Percentiles rank a stretch among this genome's conserved stretches.
These are phyloP conservation scores for Gomphus bonarii DNA, from an alignment of 1,284 basidiomycete species.

Conservation along the genomic window DNA sequence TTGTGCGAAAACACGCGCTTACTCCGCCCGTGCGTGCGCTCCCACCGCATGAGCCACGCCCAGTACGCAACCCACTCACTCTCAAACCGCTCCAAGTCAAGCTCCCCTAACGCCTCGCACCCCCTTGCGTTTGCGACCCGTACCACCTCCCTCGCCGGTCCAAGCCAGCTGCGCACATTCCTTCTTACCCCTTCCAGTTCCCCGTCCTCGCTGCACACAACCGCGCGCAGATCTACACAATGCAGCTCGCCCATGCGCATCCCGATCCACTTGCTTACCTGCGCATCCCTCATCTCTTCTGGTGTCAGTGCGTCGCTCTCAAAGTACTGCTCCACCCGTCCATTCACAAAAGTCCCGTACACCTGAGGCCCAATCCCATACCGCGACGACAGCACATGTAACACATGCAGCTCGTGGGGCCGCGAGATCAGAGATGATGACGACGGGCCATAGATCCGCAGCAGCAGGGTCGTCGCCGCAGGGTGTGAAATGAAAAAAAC, in stretches of 20 bases:
- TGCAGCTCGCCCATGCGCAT: conserved; percentile 91
- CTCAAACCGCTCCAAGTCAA: conserved; percentile 58
- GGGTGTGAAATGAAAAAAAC: conserved; percentile 84
- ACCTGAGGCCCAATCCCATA: conserved; percentile 87
- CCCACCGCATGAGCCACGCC: conserved; percentile 54
- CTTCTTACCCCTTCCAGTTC: conserved; percentile 45
- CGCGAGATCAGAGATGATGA: conserved; percentile 81
- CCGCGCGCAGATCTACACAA: conserved; percentile 68
- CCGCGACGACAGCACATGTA: conserved; percentile 77
- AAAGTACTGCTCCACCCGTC: conserved; percentile 89
- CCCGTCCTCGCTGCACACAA: conserved; percentile 33
- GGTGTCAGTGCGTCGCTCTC: conserved; percentile 73
- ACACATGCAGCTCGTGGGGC: conserved; percentile 70
- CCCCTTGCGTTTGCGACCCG: conserved; percentile 35
- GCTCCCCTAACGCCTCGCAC: conserved; percentile 30
- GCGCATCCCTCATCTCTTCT: conserved; percentile 64
- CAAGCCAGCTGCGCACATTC: conserved; percentile 57
- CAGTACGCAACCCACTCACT: conserved; percentile 59
- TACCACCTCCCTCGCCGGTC: conserved; percentile 46
- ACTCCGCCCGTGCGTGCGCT: conserved; percentile 43
- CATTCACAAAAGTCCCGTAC: conserved; percentile 89
- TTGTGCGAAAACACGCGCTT: conserved; percentile 78
- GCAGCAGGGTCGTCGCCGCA: conserved; percentile 59
- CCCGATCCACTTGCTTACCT: conserved; percentile 75
- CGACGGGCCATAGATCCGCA: conserved; percentile 85